These are phyloP conservation scores for Gryganskiella cystojenkinii DNA, from an alignment of 192 early-diverging fungal species.

Conservation along the genomic window DNA sequence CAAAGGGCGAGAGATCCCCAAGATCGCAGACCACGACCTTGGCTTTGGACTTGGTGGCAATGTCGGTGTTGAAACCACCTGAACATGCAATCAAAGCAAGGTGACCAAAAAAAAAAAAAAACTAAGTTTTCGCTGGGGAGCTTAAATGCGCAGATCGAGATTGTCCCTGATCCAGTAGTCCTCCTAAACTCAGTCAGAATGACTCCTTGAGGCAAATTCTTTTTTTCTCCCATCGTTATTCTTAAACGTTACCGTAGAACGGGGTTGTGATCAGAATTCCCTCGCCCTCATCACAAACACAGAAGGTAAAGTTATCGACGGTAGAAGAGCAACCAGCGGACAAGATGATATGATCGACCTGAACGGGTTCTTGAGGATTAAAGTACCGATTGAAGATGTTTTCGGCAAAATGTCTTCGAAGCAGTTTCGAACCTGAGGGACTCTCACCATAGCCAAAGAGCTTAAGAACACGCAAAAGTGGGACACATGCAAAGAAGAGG, in stretches of 20 bases:
- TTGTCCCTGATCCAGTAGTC: no score
- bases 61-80: conserved; percentile 73
- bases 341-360: conserved; percentile 65
- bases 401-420: conserved; percentile 69
- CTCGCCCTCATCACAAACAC: conserved; percentile 76
- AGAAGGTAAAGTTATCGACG: conserved; percentile 71
- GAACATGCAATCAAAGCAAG: background rate
- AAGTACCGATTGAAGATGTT: conserved; percentile 76
- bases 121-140: no score
- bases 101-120: background rate
- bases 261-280: conserved; percentile 79
- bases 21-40: conserved; percentile 63
- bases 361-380: conserved; percentile 54
- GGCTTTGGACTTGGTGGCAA: conserved; percentile 60
- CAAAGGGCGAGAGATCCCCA: conserved; percentile 50
- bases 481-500: no score
- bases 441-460: conserved; percentile 54
- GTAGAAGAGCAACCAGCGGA: conserved; percentile 74
- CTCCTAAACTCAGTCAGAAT: no score
- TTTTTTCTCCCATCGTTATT: background rate
- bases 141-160: no score
- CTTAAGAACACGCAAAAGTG: no score
- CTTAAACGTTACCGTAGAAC: conserved; percentile 68
- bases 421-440: conserved; percentile 63
- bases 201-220: background rate